These are phyloP conservation scores for Trametes punicea DNA, from an alignment of 768 basidiomycete species.

Conservation along the genomic window DNA sequence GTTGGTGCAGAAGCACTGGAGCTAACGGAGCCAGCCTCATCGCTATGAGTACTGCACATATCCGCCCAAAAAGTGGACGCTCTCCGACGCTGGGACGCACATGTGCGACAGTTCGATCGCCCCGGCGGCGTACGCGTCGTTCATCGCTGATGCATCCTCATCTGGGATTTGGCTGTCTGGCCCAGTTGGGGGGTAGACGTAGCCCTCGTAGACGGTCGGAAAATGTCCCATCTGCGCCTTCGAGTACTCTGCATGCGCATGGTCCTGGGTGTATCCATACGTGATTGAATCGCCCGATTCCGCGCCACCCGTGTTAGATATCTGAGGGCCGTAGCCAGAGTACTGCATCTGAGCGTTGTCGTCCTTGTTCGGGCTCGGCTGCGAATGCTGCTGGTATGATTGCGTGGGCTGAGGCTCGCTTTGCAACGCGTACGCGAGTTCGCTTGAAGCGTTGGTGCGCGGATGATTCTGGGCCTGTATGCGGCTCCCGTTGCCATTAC, in stretches of 20 bases:
- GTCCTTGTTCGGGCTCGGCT: background rate
- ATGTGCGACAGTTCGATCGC: slow-evolving; percentile 23
- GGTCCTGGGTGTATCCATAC: slow-evolving; percentile 13
- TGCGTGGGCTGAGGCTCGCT: slow-evolving; percentile 8
- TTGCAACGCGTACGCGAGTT: slow-evolving; percentile 22
- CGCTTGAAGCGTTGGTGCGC: slow-evolving; percentile 16
- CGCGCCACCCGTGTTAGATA: background rate
- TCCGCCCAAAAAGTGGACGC: slow-evolving; percentile 16
- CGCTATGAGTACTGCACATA: slow-evolving; percentile 21
- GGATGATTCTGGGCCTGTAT: slow-evolving; percentile 1
- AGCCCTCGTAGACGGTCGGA: slow-evolving; percentile 18
- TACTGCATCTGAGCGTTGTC: slow-evolving; percentile 5
- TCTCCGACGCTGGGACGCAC: slow-evolving; percentile 21
- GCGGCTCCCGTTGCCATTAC: background rate
- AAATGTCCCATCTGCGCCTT: slow-evolving; percentile 10
- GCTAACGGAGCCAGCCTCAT: background rate
- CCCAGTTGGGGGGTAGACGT: slow-evolving; percentile 2
- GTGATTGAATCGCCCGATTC: background rate
- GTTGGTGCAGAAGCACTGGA: no score
- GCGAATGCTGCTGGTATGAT: background rate
- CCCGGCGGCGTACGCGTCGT: slow-evolving; percentile 16
- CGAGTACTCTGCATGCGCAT: slow-evolving; percentile 5
- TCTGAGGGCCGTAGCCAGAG: slow-evolving; percentile 1
- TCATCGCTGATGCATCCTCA: slow-evolving; percentile 1
- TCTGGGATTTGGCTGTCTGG: background rate